Percentiles rank a stretch among this genome's conserved stretches.
These are phyloP conservation scores for Tephrocybe sp. DNA, from an alignment of 768 basidiomycete species.

Conservation along the genomic window DNA sequence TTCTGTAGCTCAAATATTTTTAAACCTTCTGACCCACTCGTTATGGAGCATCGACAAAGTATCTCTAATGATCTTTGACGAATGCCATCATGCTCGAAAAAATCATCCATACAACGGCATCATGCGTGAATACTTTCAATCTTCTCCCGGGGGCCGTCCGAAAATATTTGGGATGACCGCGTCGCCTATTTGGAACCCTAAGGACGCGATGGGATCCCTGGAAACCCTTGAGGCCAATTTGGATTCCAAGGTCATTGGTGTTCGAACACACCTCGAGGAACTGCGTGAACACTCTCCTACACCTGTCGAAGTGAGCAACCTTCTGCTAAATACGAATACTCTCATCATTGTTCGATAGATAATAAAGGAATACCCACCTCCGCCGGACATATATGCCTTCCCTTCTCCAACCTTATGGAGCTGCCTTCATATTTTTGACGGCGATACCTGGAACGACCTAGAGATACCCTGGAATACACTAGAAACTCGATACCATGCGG, in stretches of 20 bases:
- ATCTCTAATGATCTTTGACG: conserved; percentile 74
- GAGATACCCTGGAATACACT: conserved; percentile 59
- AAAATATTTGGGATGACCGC: conserved; percentile 95
- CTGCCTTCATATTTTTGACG: conserved; percentile 34
- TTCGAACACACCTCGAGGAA: conserved; percentile 67
- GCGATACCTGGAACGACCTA: conserved; percentile 48
- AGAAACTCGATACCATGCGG: conserved; percentile 59
- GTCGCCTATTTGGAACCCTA: conserved; percentile 81
- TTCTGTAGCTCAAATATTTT: conserved; percentile 72
- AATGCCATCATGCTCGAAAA: conserved; percentile 76
- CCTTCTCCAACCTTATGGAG: conserved; percentile 44
- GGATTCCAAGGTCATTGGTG: conserved; percentile 72
- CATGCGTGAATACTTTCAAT: conserved; percentile 61
- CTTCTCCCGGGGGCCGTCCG: conserved; percentile 50
- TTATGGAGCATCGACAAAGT: conserved; percentile 72
- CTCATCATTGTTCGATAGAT: conserved; percentile 36
- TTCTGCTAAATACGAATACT: not conserved
- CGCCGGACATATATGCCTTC: conserved; percentile 53
- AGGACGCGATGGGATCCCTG: conserved; percentile 63
- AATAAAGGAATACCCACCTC: conserved; percentile 52
- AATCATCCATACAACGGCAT: conserved; percentile 78
- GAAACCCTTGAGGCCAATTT: conserved; percentile 64
- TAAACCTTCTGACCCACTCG: conserved; percentile 78
- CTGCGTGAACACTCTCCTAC: conserved; percentile 58
- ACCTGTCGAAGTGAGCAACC: conserved; percentile 61